phyloP scores from a whole-genome alignment of 352 stramenopile genomes.

The Pythium dissotocum region DNA sequence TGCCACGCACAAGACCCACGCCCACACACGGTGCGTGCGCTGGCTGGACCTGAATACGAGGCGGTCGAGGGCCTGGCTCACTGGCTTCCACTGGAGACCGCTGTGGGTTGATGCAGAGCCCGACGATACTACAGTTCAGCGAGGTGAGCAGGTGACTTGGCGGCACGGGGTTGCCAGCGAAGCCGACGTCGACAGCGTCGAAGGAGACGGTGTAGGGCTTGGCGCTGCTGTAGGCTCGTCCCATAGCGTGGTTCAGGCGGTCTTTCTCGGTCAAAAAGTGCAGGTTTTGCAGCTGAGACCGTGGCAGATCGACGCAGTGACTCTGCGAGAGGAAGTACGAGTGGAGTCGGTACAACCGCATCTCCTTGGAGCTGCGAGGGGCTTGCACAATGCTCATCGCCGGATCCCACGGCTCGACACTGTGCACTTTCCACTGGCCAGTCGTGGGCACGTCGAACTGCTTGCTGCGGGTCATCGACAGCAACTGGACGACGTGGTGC shows the following conservation, averaged over 20 bases:
- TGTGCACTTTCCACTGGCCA: slow-evolving; percentile 54
- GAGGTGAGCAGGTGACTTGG: slow-evolving; percentile 75
- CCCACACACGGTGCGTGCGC: slow-evolving; percentile 64
- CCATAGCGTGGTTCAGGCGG: slow-evolving; percentile 54
- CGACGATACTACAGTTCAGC: slow-evolving; percentile 72
- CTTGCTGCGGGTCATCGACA: slow-evolving; percentile 89
- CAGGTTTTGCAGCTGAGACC: slow-evolving; percentile 59
- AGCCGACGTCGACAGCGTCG: slow-evolving; percentile 59
- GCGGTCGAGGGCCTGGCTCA: slow-evolving; percentile 29
- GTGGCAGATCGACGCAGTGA: slow-evolving; percentile 33
- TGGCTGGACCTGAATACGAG: slow-evolving; percentile 57
- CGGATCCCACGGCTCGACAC: slow-evolving; percentile 70
- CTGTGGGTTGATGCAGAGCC: slow-evolving; percentile 62
- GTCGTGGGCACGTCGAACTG: slow-evolving; percentile 72
- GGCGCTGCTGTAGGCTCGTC: slow-evolving; percentile 46
- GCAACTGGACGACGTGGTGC: slow-evolving; percentile 93
- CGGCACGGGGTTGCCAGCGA: slow-evolving; percentile 56
- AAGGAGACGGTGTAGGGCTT: slow-evolving; percentile 58
- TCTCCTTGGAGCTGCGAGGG: slow-evolving; percentile 77
- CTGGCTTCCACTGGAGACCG: slow-evolving; percentile 3
- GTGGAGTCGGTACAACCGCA: slow-evolving; percentile 77
- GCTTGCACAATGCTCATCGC: slow-evolving; percentile 53
- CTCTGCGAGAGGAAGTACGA: slow-evolving; percentile 72
- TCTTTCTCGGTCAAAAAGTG: slow-evolving; percentile 74
- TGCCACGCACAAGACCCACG: slow-evolving; percentile 62